Evolutionary conservation across 1,284 basidiomycete genomes (phyloP), one percentile per base, ranked within the genome.

Genomic region (Trichosporon ovoides): DNA sequence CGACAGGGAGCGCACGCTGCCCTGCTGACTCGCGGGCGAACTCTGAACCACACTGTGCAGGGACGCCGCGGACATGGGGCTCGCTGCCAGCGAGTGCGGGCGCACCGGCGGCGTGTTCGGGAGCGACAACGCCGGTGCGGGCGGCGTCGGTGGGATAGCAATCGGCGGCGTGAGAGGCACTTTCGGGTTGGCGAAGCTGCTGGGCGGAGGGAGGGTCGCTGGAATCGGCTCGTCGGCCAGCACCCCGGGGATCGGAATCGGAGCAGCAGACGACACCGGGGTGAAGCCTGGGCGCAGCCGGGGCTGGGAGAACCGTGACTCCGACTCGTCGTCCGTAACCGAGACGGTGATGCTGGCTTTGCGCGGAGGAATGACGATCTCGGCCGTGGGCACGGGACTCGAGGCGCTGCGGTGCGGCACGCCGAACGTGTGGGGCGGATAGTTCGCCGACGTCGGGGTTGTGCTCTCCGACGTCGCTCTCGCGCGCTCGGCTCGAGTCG

Each of bases 161-260:
- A 16, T 16, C 10, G 34, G 33, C 33, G 49, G 49, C 9, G 49
- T 51, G 0, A 33, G 33, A 1, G 49, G 33, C 13, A 51, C 49
- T 20, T 34, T 34, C 6, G 38, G 28, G 7, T 55, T 58, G 16
- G 62, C 60, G 16, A 38, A 38, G 14, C 34, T 20, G 50, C 55
- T 57, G 12, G 50, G 50, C 0, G 55, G 55, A 18, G 50, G 43
- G 9, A 48, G 43, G 11, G 28, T 48, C 24, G 43, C n/a, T 16
- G 43, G 43, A 3, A 31, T 19, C 14, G 43, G 43, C 43, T 48
- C 43, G 28, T 48, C 43, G 13, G 24, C 16, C 24, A 48, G 43
- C 43, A 31, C 43, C 20, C 38, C 38, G 11, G 24, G 22, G 13
- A 55, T 46, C 12, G 31, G 34, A 1, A 51, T 1, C 16, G 28